Evolutionary conservation across 345 rosid genomes (phyloP).

Genomic region (Moricandia arvensis): DNA sequence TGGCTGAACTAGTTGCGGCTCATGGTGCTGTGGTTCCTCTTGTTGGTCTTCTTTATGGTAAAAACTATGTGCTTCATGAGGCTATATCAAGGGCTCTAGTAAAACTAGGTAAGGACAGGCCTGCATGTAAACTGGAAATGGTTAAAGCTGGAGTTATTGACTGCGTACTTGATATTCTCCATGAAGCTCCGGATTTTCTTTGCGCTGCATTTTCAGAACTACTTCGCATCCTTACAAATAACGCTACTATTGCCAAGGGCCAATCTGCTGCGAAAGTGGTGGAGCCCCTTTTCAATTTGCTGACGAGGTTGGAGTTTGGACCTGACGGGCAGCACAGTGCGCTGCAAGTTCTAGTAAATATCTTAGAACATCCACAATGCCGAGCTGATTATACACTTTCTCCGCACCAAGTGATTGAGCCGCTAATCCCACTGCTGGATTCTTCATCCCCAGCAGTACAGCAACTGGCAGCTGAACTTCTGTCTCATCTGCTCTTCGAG

Average conservation of each 20-base stretch:
- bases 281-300: conserved; percentile 75
- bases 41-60: conserved; percentile 94
- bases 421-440: conserved; percentile 90
- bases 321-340: conserved; percentile 96
- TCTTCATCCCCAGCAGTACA: conserved; percentile 93
- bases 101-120: conserved; percentile 97
- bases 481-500: conserved; percentile 80
- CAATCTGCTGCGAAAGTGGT: conserved; percentile 93
- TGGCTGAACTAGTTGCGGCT: conserved; percentile 97
- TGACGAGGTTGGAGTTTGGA: conserved; percentile 80
- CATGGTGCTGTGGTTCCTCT: conserved; percentile 99
- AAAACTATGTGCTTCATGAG: conserved; percentile 87
- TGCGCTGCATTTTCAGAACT: conserved; percentile 92
- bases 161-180: conserved; percentile 83
- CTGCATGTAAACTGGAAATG: conserved; percentile 96
- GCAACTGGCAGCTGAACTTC: conserved; percentile 98
- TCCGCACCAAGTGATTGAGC: conserved; percentile 87
- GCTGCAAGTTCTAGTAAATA: conserved; percentile 89
- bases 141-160: conserved; percentile 97
- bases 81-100: conserved; percentile 93
- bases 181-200: conserved; percentile 92
- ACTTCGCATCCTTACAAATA: conserved; percentile 91
- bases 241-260: conserved; percentile 93
- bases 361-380: conserved; percentile 94
- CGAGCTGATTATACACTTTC: conserved; percentile 77